Conservation (phyloP, 306 rosid genomes). For the Hippophae rhamnoides region DNA sequence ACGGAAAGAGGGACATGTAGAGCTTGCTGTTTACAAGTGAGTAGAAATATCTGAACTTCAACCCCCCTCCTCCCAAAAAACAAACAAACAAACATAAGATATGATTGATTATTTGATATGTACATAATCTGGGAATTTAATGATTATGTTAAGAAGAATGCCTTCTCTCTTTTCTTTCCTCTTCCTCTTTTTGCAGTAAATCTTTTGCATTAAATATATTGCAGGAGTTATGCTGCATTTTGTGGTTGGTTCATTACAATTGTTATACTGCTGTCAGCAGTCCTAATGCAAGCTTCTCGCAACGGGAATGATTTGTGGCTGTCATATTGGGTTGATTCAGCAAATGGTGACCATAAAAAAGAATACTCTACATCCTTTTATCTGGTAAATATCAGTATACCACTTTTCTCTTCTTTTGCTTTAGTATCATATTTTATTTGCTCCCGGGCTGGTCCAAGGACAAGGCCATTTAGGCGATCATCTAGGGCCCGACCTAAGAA, state of each 20-base stretch:
- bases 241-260: conserved; percentile 61
- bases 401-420: conserved; percentile 2
- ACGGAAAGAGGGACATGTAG: conserved; percentile 86
- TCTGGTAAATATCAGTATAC: conserved; percentile 45
- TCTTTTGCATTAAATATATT: not conserved
- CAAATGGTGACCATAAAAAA: conserved; percentile 39
- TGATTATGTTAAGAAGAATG: too few relatives aligned
- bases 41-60: conserved; percentile 18
- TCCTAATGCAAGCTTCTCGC: conserved; percentile 92
- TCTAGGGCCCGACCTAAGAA: too few relatives aligned
- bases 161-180: too few relatives aligned
- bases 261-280: conserved; percentile 67
- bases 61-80: too few relatives aligned
- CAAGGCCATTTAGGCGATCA: too few relatives aligned
- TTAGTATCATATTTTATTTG: conserved; percentile 2
- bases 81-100: not conserved
- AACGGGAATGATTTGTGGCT: conserved; percentile 96
- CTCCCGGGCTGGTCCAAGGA: too few relatives aligned
- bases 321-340: conserved; percentile 89
- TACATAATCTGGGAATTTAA: not conserved
- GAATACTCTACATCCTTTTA: conserved; percentile 61
- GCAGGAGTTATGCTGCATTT: conserved; percentile 74
- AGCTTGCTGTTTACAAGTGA: conserved; percentile 70
- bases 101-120: not conserved
- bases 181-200: too few relatives aligned